A percentile compares a stretch with the other conserved stretches of the same genome.
These are phyloP conservation scores for Bryopsis sp. DNA, from an alignment of 139 green algal genomes.

Conservation along the genomic window DNA sequence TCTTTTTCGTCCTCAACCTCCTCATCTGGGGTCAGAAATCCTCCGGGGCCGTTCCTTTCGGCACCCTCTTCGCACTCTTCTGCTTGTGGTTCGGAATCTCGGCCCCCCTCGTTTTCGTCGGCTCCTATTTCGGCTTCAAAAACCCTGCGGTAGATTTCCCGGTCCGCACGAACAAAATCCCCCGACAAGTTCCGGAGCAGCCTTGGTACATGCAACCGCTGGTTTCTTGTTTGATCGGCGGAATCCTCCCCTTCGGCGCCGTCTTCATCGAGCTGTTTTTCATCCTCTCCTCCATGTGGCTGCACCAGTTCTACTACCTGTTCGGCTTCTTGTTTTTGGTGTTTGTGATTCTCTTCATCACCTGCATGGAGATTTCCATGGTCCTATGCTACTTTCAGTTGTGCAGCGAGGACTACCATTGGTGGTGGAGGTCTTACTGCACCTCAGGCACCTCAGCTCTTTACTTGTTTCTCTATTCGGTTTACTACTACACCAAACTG, in stretches of 20 bases:
- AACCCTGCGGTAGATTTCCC: slow-evolving; percentile 73
- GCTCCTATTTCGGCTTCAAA: slow-evolving; percentile 94
- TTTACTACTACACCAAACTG: slow-evolving; percentile 95
- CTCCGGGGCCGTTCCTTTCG: slow-evolving; percentile 88
- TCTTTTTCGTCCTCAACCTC: slow-evolving; percentile 92
- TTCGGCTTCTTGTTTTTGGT: slow-evolving; percentile 98
- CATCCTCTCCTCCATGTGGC: slow-evolving; percentile 98
- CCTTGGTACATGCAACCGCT: slow-evolving; percentile 93
- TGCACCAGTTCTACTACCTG: slow-evolving; percentile 86
- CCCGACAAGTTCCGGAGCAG: slow-evolving; percentile 93
- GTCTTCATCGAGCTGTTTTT: slow-evolving; percentile 99
- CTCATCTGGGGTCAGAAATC: slow-evolving; percentile 89
- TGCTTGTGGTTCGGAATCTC: slow-evolving; percentile 98
- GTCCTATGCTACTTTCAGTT: slow-evolving; percentile 98
- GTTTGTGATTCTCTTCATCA: slow-evolving; percentile 93
- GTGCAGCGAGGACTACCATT: slow-evolving; percentile 86
- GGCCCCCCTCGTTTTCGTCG: slow-evolving; percentile 90
- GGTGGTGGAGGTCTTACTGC: slow-evolving; percentile 94
- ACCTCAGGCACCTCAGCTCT: slow-evolving; percentile 75
- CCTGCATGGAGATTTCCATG: slow-evolving; percentile 97
- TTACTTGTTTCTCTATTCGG: slow-evolving; percentile 95
- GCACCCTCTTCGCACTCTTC: slow-evolving; percentile 89
- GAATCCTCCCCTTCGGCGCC: slow-evolving; percentile 95
- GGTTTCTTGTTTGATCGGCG: slow-evolving; percentile 86
- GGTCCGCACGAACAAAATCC: slow-evolving; percentile 98